Conservation (phyloP, 768 basidiomycete genomes). For the Dentipellis sp. region DNA sequence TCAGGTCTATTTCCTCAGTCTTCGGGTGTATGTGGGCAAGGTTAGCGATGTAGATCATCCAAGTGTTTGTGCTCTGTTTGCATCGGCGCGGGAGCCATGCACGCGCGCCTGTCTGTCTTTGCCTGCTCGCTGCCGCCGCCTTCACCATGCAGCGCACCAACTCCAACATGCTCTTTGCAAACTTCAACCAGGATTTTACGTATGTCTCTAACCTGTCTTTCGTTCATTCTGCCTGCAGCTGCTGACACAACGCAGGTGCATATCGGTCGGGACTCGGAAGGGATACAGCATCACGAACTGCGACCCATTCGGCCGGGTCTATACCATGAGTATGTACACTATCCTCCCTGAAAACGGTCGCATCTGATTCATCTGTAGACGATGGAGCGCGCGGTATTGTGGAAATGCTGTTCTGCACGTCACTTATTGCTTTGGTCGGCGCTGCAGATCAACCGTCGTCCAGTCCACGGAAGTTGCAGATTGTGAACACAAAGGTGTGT, state of each 20-base stretch:
- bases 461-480: constrained; percentile 90
- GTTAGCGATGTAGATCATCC: not conserved
- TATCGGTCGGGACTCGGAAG: constrained; percentile 90
- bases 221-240: constrained; percentile 1
- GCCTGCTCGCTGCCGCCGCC: not conserved
- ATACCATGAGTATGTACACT: constrained; percentile 77
- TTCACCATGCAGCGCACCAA: constrained; percentile 20
- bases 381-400: constrained; percentile 95
- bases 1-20: too few species aligned
- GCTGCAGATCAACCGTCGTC: constrained; percentile 88
- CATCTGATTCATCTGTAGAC: constrained; percentile 32
- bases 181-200: constrained; percentile 99
- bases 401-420: constrained; percentile 99
- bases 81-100: not conserved
- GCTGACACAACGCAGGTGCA: constrained; percentile 41
- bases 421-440: constrained; percentile 92
- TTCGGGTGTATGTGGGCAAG: not conserved
- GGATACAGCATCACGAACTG: constrained; percentile 98
- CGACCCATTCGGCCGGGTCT: constrained; percentile 94
- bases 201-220: constrained; percentile 26
- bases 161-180: constrained; percentile 69
- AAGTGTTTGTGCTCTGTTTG: not conserved
- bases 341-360: not conserved
- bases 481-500: constrained; percentile 94
- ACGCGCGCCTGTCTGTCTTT: not conserved